A percentile compares a stretch with the other conserved stretches of the same genome.
Conservation (phyloP, 768 basidiomycete genomes). For the Lactifluus echinatus region DNA sequence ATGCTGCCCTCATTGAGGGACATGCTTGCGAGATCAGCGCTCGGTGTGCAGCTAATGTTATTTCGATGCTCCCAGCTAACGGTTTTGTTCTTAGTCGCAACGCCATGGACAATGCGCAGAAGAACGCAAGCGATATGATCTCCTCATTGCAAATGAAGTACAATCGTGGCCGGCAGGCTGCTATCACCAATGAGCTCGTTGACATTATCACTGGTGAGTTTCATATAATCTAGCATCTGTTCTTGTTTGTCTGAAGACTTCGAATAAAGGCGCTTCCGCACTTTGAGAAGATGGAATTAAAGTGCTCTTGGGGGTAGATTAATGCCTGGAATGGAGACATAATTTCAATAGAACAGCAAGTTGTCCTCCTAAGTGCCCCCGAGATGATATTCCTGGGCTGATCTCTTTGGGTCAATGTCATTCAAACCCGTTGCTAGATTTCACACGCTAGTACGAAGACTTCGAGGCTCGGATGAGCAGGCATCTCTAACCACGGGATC, state of each 20-base stretch:
- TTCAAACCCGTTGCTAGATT: background rate
- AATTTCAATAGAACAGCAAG: slow-evolving; percentile 15
- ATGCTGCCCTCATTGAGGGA: slow-evolving; percentile 82
- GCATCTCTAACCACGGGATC: background rate
- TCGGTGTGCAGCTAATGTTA: slow-evolving; percentile 40
- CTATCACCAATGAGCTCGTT: slow-evolving; percentile 92
- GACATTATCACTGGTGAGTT: slow-evolving; percentile 82
- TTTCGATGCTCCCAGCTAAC: background rate
- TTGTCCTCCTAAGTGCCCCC: slow-evolving; percentile 1
- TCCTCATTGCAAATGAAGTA: slow-evolving; percentile 81
- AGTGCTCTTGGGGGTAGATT: background rate
- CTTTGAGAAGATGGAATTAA: slow-evolving; percentile 27
- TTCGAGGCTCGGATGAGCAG: background rate
- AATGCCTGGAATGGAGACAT: slow-evolving; percentile 7
- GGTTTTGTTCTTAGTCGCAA: slow-evolving; percentile 56
- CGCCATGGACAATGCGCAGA: slow-evolving; percentile 99
- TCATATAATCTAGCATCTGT: background rate
- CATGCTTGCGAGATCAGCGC: slow-evolving; percentile 94
- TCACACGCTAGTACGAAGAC: background rate
- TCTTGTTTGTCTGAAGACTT: background rate
- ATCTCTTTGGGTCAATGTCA: background rate
- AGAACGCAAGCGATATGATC: slow-evolving; percentile 97
- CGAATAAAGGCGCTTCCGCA: slow-evolving; percentile 38
- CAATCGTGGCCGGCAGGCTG: slow-evolving; percentile 97
- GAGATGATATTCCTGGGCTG: background rate